Base-by-base conservation (phyloP, 352 stramenopile genomes). In the Salisapilia sapeloensis region DNA sequence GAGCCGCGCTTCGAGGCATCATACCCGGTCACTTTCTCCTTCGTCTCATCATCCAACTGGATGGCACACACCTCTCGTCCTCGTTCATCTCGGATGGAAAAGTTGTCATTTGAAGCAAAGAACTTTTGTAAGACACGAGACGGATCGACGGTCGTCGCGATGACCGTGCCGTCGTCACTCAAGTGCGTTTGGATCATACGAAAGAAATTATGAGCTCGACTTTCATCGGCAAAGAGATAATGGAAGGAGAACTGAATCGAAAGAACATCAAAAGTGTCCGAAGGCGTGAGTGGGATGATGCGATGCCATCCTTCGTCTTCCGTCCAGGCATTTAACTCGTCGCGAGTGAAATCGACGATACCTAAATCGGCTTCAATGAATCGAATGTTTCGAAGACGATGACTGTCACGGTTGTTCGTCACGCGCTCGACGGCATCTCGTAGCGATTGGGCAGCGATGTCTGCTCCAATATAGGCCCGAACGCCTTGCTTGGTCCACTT, bases 201-300 rank as follows among this genome's bases (percentile, higher is more conserved):
- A 48, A 99, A 97, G 46, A 98, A 98, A 14, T 74, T 59, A 21
- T 59, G 53, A 2, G 94, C 91, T 12, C 91, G 71, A 43, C 87
- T 53, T 21, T 79, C 61, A 11, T 93, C 89, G 20, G 84, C 76
- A 70, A 98, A 98, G 93, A 98, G 98, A 71, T 99, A 99, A 58
- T 99, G 95, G 46, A 99, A 95, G 9, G 95, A 93, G 59, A 99
- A 99, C 64, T 99, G 95, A 51, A 98, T 97, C 28, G 77, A 96
- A n/a, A 96, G 84, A 13, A 98, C 72, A 53, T 97, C 84, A 54
- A 98, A 99, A 11, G 34, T 46, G 13, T 58, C 40, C 2, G 40
- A 46, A 9, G 48, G 42, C 11, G 49, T 16, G 5, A 79, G 27
- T 11, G 72, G 66, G 21, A 78, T 41, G 6, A 52, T 56, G 15